Percentiles rank a stretch among this genome's conserved stretches.
These are phyloP conservation scores for Posidonia australis DNA, from an alignment of 106 monocot species.

Conservation along the genomic window DNA sequence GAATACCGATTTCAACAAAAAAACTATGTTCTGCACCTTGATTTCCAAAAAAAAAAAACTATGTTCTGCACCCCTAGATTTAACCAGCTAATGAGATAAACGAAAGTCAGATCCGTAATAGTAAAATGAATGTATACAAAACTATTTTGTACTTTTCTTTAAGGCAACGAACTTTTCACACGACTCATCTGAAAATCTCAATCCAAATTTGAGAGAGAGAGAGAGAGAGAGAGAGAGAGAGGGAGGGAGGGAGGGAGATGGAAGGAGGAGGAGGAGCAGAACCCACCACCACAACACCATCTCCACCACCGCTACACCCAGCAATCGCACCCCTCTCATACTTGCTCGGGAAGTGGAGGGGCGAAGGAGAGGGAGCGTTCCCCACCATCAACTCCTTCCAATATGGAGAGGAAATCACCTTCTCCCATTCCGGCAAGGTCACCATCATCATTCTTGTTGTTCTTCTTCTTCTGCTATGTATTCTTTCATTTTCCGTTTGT, in stretches of 20 bases:
- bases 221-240: not conserved
- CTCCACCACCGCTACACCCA: conserved; percentile 38
- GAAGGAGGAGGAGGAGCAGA: conserved; percentile 4
- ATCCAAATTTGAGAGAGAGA: no score
- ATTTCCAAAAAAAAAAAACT: no score
- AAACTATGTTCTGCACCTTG: no score
- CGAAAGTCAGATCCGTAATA: no score
- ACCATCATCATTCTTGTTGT: not conserved
- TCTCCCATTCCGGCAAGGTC: conserved; percentile 75
- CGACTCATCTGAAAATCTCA: no score
- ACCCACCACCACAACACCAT: conserved; percentile 3
- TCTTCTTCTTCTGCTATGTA: not conserved
- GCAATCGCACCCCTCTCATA: conserved; percentile 50
- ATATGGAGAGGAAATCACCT: conserved; percentile 67
- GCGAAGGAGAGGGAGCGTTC: conserved; percentile 77
- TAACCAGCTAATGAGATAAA: no score
- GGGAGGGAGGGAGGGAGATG: conserved; percentile 3
- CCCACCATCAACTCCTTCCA: conserved; percentile 80
- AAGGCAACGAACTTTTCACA: no score
- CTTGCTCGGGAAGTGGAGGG: conserved; percentile 67
- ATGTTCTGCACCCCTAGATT: no score
- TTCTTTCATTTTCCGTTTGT: not conserved
- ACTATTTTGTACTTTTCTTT: no score
- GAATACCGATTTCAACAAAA: no score
- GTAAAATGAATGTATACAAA: no score